phyloP scores from a whole-genome alignment of 1,284 basidiomycete genomes.

The Cutaneotrichosporon curvatum region DNA sequence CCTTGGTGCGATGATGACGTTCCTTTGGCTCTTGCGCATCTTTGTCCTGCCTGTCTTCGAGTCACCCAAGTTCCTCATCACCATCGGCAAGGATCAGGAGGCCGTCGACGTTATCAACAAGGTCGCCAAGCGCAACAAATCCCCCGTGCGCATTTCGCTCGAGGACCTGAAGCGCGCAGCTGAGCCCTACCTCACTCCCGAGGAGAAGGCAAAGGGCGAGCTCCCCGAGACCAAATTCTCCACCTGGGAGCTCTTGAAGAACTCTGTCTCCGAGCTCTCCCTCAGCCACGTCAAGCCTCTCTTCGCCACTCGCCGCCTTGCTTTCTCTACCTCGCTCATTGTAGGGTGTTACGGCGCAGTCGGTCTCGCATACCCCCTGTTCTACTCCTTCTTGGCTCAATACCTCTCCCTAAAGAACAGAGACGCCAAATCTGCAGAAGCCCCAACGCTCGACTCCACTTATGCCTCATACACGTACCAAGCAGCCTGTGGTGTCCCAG shows the following conservation, averaged over 20 bases:
- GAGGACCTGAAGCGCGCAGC: conserved; percentile 48
- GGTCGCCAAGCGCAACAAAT: conserved; percentile 54
- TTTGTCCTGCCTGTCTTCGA: conserved; percentile 51
- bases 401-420: conserved; percentile 48
- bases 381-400: conserved; percentile 51
- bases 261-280: conserved; percentile 48
- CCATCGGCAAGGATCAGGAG: conserved; percentile 54
- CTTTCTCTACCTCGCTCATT: conserved; percentile 52
- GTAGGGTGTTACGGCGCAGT: conserved; percentile 55
- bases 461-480: conserved; percentile 52
- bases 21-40: conserved; percentile 39
- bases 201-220: conserved; percentile 18
- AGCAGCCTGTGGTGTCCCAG: conserved; percentile 53
- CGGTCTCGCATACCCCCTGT: conserved; percentile 53
- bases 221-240: conserved; percentile 23
- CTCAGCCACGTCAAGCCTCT: conserved; percentile 52
- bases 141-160: conserved; percentile 48
- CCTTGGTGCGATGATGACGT: conserved; percentile 51
- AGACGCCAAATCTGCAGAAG: conserved; percentile 11
- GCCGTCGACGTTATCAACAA: conserved; percentile 50
- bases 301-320: conserved; percentile 52
- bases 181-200: conserved; percentile 23
- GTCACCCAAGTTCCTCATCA: conserved; percentile 57
- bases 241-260: conserved; percentile 41
- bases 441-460: conserved; percentile 33